These are phyloP conservation scores for Alnus rubra DNA, from an alignment of 306 rosid genomes.

Conservation along the genomic window DNA sequence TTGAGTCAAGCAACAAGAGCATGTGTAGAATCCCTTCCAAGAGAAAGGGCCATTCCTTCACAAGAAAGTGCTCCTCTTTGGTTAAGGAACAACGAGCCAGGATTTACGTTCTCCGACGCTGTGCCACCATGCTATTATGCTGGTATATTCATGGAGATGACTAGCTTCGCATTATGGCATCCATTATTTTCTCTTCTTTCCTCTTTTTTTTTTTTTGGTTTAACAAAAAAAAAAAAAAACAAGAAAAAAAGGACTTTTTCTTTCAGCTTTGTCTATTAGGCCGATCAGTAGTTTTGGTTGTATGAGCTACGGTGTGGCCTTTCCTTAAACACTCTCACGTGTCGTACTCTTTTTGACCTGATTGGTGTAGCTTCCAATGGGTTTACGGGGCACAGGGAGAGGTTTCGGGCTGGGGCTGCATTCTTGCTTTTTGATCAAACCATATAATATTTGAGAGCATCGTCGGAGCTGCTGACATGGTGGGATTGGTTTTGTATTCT, in stretches of 20 bases:
- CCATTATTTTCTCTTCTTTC: not conserved
- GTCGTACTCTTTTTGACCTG: constrained; percentile 2
- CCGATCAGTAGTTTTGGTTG: not conserved
- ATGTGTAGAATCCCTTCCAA: not conserved
- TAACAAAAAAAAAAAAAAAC: not conserved
- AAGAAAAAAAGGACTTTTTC: not conserved
- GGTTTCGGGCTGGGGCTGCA: not conserved
- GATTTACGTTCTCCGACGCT: not conserved
- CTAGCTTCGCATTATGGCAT: not conserved
- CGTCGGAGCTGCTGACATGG: not conserved
- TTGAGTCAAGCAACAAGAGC: not conserved
- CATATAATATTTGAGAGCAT: not conserved
- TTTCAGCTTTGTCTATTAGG: not conserved
- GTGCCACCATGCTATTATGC: not conserved
- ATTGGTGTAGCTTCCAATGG: not conserved
- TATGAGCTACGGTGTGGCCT: not conserved
- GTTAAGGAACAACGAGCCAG: constrained; percentile 7
- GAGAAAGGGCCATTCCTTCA: not conserved
- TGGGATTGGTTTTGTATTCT: not conserved
- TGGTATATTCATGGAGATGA: constrained; percentile 2
- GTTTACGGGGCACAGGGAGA: constrained; percentile 14
- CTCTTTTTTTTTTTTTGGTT: not conserved
- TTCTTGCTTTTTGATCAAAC: constrained; percentile 1
- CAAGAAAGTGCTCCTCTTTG: constrained; percentile 6
- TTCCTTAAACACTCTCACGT: not conserved